A percentile compares a stretch with the other conserved stretches of the same genome.
Evolutionary conservation across 129 eudicot species (phyloP).

Genomic region (Flaveria sonorensis): DNA sequence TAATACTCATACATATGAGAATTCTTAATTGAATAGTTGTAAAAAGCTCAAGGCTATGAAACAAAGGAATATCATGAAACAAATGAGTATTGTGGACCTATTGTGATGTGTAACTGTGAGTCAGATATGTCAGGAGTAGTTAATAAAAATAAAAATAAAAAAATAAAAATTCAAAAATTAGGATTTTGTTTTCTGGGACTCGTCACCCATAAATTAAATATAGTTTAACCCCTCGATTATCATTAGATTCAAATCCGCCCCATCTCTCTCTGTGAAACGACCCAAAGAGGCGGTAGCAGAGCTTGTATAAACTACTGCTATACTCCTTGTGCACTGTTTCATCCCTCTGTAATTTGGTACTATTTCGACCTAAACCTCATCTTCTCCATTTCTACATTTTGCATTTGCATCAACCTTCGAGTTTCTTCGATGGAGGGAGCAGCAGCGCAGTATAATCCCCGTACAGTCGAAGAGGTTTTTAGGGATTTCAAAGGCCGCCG

Average conservation of each 20-base stretch:
- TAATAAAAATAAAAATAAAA: not conserved
- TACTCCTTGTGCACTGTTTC: not conserved
- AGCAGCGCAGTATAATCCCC: constrained; percentile 61
- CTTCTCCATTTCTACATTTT: constrained; percentile 15
- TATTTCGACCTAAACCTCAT: constrained; percentile 14
- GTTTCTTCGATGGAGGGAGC: constrained; percentile 34
- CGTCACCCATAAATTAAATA: constrained; percentile 52
- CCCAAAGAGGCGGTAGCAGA: too few species aligned
- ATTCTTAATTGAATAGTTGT: too few species aligned
- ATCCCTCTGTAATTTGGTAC: constrained; percentile 7
- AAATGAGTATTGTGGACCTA: too few species aligned
- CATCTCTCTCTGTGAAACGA: not conserved
- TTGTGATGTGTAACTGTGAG: too few species aligned
- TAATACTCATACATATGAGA: too few species aligned
- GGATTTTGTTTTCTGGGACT: constrained; percentile 49
- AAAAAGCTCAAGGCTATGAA: too few species aligned
- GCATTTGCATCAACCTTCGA: not conserved
- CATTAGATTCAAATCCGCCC: constrained; percentile 61
- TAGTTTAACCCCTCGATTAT: constrained; percentile 53
- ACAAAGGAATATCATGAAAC: too few species aligned
- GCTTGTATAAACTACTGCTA: too few species aligned
- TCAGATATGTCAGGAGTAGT: too few species aligned
- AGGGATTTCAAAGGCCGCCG: constrained; percentile 82
- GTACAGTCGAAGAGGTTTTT: constrained; percentile 85
- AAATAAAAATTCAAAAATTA: constrained; percentile 15